Evolutionary conservation across 176 grass and related monocot species (phyloP).

Genomic region (Musa schizocarpa): DNA sequence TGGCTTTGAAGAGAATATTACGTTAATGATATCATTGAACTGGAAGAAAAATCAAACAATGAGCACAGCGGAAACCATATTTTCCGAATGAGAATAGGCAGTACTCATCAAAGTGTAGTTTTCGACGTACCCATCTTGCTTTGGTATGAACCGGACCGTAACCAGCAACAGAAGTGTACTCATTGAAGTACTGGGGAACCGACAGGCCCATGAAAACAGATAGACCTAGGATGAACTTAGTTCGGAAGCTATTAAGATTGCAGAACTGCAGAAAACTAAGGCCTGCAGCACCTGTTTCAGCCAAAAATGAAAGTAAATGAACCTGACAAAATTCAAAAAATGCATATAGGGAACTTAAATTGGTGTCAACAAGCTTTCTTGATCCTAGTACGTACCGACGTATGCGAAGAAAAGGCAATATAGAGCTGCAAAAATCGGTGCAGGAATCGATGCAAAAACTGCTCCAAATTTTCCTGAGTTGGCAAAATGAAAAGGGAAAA

Average conservation of each 20-base stretch:
- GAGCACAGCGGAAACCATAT: not conserved
- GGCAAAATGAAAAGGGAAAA: not conserved
- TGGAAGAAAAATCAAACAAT: constrained; percentile 30
- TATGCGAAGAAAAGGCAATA: constrained; percentile 99
- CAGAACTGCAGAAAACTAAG: constrained; percentile 96
- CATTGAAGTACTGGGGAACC: constrained; percentile 96
- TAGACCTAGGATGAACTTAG: constrained; percentile 94
- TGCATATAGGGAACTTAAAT: not conserved
- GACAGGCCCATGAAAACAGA: constrained; percentile 92
- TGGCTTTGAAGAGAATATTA: constrained; percentile 89
- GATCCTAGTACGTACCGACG: constrained; percentile 51
- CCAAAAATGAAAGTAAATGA: not conserved
- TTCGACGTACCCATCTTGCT: constrained; percentile 68
- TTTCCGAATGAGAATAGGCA: no score
- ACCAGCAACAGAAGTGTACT: constrained; percentile 95
- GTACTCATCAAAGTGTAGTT: not conserved
- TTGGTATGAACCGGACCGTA: constrained; percentile 83
- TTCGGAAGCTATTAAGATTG: constrained; percentile 96
- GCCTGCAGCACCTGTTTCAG: constrained; percentile 65
- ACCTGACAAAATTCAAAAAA: no score
- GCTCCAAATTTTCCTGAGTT: constrained; percentile 95
- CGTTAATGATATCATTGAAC: constrained; percentile 96
- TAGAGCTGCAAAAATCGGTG: constrained; percentile 85
- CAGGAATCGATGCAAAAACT: constrained; percentile 92
- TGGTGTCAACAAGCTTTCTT: not conserved